These are phyloP conservation scores for Fistulinella prunicolor DNA, from an alignment of 768 basidiomycete species.

Conservation along the genomic window DNA sequence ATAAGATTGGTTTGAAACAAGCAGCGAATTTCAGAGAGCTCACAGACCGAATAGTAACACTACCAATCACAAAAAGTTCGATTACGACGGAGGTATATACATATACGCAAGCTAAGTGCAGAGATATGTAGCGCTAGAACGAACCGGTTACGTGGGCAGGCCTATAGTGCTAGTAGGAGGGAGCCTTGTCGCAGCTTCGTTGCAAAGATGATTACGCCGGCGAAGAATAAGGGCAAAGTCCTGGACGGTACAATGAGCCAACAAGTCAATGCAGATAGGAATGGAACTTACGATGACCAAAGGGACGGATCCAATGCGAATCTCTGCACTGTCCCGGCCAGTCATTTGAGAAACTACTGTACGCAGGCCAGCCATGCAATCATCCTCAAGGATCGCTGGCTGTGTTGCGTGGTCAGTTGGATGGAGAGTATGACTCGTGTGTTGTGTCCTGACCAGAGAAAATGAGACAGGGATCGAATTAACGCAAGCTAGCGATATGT, in stretches of 20 bases:
- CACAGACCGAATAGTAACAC: constrained; percentile 1
- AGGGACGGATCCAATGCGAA: constrained; percentile 17
- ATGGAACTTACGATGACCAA: constrained; percentile 17
- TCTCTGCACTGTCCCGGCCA: constrained; percentile 13
- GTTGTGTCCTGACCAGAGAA: constrained; percentile 14
- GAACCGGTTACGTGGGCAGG: background rate
- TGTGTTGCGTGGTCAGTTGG: constrained; percentile 8
- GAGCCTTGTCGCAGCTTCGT: background rate
- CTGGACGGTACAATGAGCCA: constrained; percentile 14
- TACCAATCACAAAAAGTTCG: constrained; percentile 1
- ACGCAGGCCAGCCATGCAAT: constrained; percentile 17
- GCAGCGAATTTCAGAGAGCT: background rate
- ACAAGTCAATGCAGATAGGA: background rate
- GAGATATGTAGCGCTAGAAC: background rate
- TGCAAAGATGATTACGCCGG: too few species aligned
- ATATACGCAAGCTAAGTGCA: constrained; percentile 6
- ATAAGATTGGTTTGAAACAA: constrained; percentile 11
- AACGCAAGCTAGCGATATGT: background rate
- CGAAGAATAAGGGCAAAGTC: constrained; percentile 14
- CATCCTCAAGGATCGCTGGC: constrained; percentile 17
- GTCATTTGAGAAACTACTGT: constrained; percentile 19
- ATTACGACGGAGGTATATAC: constrained; percentile 13
- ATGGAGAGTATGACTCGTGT: background rate
- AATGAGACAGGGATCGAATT: constrained; percentile 4
- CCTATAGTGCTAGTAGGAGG: background rate